Conservation (phyloP, 78 protist genomes). For the Dictyostelium discoideum region dicty_2.7 NC_007089.4:3515501-3516000, state of each 20-base stretch:
- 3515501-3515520: neutral
- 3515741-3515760: neutral
- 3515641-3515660: neutral
- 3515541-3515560: neutral
- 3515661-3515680: neutral
- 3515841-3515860: neutral
- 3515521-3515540: neutral
- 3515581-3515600: neutral
- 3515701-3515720: neutral
- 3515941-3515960: neutral
- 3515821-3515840: conserved; percentile 18
- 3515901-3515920: conserved; percentile 1
- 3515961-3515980: conserved; percentile 11
- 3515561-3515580: neutral
- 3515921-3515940: neutral
- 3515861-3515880: neutral
- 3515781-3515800: too few relatives aligned
- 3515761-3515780: neutral
- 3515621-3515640: neutral
- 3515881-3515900: conserved; percentile 3
- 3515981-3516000: neutral
- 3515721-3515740: neutral
- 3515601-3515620: neutral
- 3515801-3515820: neutral
- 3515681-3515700: conserved; percentile 5